Conservation (phyloP, 768 basidiomycete genomes). For the Strobilomyces dryophilus region DNA sequence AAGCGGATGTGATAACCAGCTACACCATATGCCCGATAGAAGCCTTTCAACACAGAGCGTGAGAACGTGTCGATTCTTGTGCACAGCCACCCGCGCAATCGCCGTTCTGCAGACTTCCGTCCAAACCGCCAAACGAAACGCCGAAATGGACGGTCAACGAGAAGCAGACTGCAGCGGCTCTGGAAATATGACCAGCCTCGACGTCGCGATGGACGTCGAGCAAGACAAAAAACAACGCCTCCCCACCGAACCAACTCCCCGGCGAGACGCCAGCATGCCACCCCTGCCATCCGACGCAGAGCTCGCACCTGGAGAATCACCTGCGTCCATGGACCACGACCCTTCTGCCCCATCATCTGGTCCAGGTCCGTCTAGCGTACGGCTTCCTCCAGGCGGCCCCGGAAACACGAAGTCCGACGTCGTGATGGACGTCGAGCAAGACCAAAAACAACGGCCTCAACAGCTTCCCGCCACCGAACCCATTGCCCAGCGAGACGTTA, state of each 20-base stretch:
- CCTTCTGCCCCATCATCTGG: constrained; percentile 6
- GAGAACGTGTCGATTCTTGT: constrained; percentile 1
- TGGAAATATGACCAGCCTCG: neutral
- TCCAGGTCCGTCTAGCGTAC: constrained; percentile 1
- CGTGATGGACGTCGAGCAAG: constrained; percentile 24
- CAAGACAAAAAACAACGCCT: constrained; percentile 6
- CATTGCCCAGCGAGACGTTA: constrained; percentile 18
- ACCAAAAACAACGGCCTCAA: constrained; percentile 4
- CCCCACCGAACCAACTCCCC: neutral
- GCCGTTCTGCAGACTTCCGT: constrained; percentile 26
- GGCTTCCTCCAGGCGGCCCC: constrained; percentile 10
- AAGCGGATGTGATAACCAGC: constrained; percentile 40
- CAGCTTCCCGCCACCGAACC: neutral
- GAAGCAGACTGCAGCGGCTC: constrained; percentile 2
- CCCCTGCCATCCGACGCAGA: constrained; percentile 12
- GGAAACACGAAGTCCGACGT: neutral
- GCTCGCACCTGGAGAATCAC: constrained; percentile 7
- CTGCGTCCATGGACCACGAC: constrained; percentile 12
- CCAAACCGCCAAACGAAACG: constrained; percentile 8
- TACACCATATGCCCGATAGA: constrained; percentile 36
- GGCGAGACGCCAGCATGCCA: constrained; percentile 25
- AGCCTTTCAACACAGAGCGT: neutral
- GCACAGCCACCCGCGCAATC: constrained; percentile 28
- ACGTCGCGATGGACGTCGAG: constrained; percentile 25
- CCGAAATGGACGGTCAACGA: constrained; percentile 23